Base-by-base conservation (phyloP, 2,329 filamentous ascomycete genomes). In the Pseudovirgaria hyperparasitica region DNA sequence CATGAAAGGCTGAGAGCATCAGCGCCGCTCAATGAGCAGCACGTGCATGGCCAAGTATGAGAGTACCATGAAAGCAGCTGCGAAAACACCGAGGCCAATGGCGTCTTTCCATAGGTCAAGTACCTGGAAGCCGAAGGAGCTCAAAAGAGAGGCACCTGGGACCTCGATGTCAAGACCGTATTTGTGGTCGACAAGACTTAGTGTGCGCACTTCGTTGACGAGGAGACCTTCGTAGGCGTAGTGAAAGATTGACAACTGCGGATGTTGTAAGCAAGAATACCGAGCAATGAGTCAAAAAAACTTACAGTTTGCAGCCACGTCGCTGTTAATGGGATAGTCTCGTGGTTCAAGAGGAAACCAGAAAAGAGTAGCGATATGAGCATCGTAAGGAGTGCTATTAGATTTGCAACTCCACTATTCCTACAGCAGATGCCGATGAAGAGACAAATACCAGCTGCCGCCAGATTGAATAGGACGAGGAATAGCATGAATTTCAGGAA, bases 81-180 rank as follows among this genome's bases (percentile, higher is more conserved):
- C 84, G 54, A 94, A 92, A 8, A 90, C 63, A 5, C 72, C 84
- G 9, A 98, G 60, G 24, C 82, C 86, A 27, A 79, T 62, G 15
- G 90, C 73, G 53, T 98, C 90, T 23, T 61, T 60, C 86, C 85
- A 94, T 30, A 93, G 66, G 1, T 82, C 84, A 33, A 75, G 64
- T 16, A 86, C 92, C 47, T 93, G 70, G 52, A 98, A 98, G 1
- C 90, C 90, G 52, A 98, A 98, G 0, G 81, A 84, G 54, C 82
- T 92, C 29, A 98, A 60, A 39, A 98, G 98, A 0, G 85, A 82
- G 1, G 87, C 85, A 18, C 90, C 90, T 0, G 90, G 90, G 0
- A 98, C 85, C 27, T 90, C 87, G 36, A 98, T 98, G 45, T 96
- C 85, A 5, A 98, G 70, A 5, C 90, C 90, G 34, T 93, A 94